Conservation (phyloP, 495 filamentous ascomycete genomes). For the Bacidia gigantensis region DNA sequence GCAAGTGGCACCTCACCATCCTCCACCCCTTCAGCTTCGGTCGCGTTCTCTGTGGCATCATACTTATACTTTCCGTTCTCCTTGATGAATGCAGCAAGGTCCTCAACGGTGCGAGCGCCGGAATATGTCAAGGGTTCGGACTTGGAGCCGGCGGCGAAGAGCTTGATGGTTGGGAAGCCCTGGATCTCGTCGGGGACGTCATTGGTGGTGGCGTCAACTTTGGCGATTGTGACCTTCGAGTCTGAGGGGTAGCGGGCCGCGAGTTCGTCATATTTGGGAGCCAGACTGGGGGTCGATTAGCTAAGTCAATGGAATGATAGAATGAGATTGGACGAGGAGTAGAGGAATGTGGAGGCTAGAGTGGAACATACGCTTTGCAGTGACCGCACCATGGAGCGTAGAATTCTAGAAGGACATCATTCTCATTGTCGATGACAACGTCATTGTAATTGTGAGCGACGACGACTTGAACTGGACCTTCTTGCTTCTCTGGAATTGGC, state of each 20-base stretch:
- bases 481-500: constrained; percentile 89
- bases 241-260: constrained; percentile 62
- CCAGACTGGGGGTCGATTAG: constrained; percentile 33
- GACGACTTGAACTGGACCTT: constrained; percentile 74
- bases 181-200: constrained; percentile 94
- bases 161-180: constrained; percentile 99
- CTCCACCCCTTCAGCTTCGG: constrained; percentile 31
- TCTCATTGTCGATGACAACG: constrained; percentile 79
- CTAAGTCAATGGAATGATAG: background rate
- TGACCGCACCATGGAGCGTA: constrained; percentile 99
- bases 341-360: background rate
- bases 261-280: constrained; percentile 70
- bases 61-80: constrained; percentile 85
- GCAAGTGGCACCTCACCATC: constrained; percentile 26
- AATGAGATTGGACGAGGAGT: no score
- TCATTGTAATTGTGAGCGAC: constrained; percentile 93
- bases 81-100: constrained; percentile 84
- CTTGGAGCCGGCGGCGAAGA: constrained; percentile 88
- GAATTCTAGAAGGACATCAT: constrained; percentile 97
- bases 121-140: constrained; percentile 69
- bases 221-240: constrained; percentile 83
- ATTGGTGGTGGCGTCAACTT: constrained; percentile 95
- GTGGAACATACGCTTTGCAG: constrained; percentile 66
- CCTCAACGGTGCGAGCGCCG: constrained; percentile 82
- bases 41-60: constrained; percentile 41